Evolutionary conservation across 768 basidiomycete species (phyloP).

Genomic region (Hygrocybe coccinea): DNA sequence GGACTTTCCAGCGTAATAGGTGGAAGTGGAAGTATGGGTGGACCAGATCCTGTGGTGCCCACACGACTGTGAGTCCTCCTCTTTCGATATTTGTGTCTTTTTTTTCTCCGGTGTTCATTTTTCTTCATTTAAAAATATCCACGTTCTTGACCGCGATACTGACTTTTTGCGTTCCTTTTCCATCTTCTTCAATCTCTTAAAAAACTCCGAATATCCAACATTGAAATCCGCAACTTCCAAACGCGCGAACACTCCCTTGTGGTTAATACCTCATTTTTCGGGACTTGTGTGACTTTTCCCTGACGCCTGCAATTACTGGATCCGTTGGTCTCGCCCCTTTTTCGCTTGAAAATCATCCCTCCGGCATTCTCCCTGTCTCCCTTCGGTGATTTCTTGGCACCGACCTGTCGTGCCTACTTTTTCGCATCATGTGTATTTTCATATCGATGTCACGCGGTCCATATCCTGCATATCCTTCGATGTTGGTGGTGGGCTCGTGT

Average conservation of each 20-base stretch:
- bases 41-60: neutral
- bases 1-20: neutral
- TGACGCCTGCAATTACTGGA: neutral
- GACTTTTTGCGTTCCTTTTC: neutral
- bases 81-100: neutral
- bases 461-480: too few species aligned
- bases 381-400: neutral
- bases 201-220: too few species aligned
- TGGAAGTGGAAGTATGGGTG: neutral
- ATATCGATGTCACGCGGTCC: neutral
- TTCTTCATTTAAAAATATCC: neutral
- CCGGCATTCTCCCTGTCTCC: neutral
- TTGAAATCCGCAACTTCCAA: too few species aligned
- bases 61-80: slow-evolving; percentile 3
- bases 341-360: neutral
- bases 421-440: neutral
- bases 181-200: too few species aligned
- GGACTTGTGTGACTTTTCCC: neutral
- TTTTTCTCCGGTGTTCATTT: neutral
- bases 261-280: neutral
- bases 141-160: neutral
- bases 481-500: neutral
- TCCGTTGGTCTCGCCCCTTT: neutral
- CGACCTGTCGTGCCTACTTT: neutral
- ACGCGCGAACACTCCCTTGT: too few species aligned